Base-by-base conservation (phyloP, 2,329 filamentous ascomycete genomes). In the Lachnellula hyalina region DNA sequence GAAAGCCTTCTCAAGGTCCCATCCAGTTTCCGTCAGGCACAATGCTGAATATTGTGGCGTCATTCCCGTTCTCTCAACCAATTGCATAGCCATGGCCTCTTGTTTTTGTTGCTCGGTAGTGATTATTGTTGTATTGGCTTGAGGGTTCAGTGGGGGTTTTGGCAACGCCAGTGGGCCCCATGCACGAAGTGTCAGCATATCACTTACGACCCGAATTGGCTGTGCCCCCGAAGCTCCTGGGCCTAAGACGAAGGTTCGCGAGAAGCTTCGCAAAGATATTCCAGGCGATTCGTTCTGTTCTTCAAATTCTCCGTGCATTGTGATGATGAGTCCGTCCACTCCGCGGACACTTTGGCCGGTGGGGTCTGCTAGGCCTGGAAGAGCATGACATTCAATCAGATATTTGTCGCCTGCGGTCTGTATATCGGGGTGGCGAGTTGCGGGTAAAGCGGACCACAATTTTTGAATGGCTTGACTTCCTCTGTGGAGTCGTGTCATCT, bases 271-370 rank as follows among this genome's bases (percentile, higher is more conserved):
- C 63, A 85, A 82, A 38, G 83, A 77, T 44, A 79, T 80, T 45
- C 80, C 77, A 47, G 78, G 79, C 15, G 72, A 71, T 3, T 74
- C 70, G 61, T 88, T 82, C 17, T 85, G 75, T 67, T 96, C 91
- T 48, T 93, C 85, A 57, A 90, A 95, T 65, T 93, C 88, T 59
- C 90, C 89, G 64, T 94, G 88, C n/a, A 93, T 79, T 7, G 81
- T 86, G 61, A 95, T 81, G 49, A 89, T 79, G 60, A 95, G 81
- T 7, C 90, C 90, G 60, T 89, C 87, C 19, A 93, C 89, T 4
- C 89, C 89, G 19, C 75, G 74, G 1, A 74, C 68, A 57, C 78
- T 85, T 60, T 85, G 77, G 1, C 84, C 83, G 12, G 78, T 80
- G 2, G 84, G 85, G 63, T 95, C 90, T 2, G 81, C 79, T 23